Base-by-base conservation (phyloP, 768 basidiomycete genomes). In the Auricularia heimuer region DNA sequence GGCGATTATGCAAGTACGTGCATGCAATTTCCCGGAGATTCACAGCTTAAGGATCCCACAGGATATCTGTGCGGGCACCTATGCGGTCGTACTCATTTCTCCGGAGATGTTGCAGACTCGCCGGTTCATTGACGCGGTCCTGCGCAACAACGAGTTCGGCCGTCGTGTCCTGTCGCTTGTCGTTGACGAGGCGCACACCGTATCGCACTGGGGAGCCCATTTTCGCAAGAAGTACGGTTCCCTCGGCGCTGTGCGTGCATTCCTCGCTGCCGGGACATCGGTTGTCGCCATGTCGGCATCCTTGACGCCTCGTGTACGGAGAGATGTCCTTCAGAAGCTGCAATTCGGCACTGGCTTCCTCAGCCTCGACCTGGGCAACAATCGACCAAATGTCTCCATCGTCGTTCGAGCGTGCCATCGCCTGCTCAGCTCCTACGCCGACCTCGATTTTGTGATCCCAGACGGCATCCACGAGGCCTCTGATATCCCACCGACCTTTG, bases 111-210 rank as follows among this genome's bases (percentile, higher is more conserved):
- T 74, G 1, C 69, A 75, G 2, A 74, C 75, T 0, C 68, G 68
- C 3, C 54, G 63, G 0, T 76, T 78, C 64, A 66, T 74, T 4
- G 63, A 69, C 1, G 63, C 66, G 1, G 72, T 78, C 10, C 35
- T 77, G 1, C 67, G 69, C 1, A 73, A 74, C 2, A 1, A 69
- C 0, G 66, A 66, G 54, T 72, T 76, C 61, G 10, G 42, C 10
- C 47, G 21, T 16, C 47, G 16, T 12, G 47, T 51, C 7, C 47
- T 51, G 10, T 51, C 47, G 4, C 47, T 51, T 4, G 61, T 36
- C 12, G 12, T 62, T 8, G 61, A 62, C 36, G 77, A 80, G 62
- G 77, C 75, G 0, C 80, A 80, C 62, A 78, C 76, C 58, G 77
- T 74, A 33, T 60, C 70, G 1, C 70, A 75, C 54, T 78, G 77